A percentile compares a stretch with the other conserved stretches of the same genome.
phyloP scores from a whole-genome alignment of 495 filamentous ascomycete species.

The Lepidopterella palustris region DNA sequence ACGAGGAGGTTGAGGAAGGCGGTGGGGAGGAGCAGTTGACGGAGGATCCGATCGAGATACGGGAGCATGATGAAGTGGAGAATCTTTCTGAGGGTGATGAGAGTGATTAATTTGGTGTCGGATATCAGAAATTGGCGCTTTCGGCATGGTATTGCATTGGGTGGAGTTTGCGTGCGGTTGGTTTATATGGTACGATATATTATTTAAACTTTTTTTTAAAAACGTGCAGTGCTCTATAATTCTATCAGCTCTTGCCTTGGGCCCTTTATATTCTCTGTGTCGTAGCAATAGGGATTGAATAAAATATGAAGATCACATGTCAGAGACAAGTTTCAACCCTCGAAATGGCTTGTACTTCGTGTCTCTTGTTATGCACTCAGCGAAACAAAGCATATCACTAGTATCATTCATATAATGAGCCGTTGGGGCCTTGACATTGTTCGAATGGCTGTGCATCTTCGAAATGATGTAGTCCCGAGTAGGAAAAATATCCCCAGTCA shows the following conservation, averaged over 20 bases:
- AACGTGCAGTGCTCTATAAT: not conserved
- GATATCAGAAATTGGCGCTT: not conserved
- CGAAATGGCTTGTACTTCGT: too few relatives aligned
- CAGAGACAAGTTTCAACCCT: too few relatives aligned
- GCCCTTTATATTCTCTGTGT: too few relatives aligned
- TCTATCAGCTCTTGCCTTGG: not conserved
- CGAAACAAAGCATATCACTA: too few relatives aligned
- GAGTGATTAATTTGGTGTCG: conserved; percentile 26
- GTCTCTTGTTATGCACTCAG: too few relatives aligned
- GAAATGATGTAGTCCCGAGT: too few relatives aligned
- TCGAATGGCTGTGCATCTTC: too few relatives aligned
- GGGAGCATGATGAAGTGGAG: conserved; percentile 40
- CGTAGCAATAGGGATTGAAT: too few relatives aligned
- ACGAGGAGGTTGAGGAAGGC: conserved; percentile 51
- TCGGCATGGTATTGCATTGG: not conserved
- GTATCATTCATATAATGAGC: too few relatives aligned
- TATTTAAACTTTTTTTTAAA: not conserved
- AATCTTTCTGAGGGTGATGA: conserved; percentile 38
- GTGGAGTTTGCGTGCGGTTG: not conserved
- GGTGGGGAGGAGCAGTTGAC: conserved; percentile 43
- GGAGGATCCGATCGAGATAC: conserved; percentile 45
- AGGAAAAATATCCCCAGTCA: too few relatives aligned
- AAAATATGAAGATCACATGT: too few relatives aligned
- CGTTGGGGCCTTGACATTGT: too few relatives aligned
- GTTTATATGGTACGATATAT: not conserved